Evolutionary conservation across 495 filamentous ascomycete species (phyloP).

Genomic region (Penicillium chermesinum): DNA sequence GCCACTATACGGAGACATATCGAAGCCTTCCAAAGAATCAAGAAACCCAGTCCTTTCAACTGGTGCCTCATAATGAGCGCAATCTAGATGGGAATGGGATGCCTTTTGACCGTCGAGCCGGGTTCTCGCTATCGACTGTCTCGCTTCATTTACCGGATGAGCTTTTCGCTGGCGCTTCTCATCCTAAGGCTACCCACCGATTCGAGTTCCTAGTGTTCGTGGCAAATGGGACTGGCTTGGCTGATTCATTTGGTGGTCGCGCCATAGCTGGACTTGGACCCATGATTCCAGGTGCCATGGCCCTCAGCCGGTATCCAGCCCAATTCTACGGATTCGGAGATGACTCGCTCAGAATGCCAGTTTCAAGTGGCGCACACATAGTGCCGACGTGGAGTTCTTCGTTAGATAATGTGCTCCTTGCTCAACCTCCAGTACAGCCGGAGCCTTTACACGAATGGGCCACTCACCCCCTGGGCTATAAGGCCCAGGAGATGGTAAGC

Average conservation of each 20-base stretch:
- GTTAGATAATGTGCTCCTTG: background rate
- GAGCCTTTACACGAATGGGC: background rate
- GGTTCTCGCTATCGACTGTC: background rate
- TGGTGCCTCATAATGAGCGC: background rate
- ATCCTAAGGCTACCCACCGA: background rate
- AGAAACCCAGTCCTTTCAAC: background rate
- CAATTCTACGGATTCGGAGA: background rate
- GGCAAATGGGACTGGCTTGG: background rate
- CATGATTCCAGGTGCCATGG: background rate
- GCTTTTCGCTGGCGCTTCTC: background rate
- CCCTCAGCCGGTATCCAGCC: background rate
- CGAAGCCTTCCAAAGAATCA: background rate
- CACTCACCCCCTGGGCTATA: background rate
- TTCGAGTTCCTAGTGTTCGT: background rate
- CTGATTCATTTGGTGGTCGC: background rate
- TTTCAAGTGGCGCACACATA: background rate
- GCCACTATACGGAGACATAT: background rate
- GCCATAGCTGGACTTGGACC: background rate
- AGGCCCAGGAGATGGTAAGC: background rate
- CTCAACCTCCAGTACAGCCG: background rate
- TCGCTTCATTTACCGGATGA: background rate
- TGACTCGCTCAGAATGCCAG: background rate
- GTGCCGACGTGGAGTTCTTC: background rate
- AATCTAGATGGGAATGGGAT: background rate
- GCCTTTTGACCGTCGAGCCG: too few species aligned